Base-by-base conservation (phyloP, 345 rosid species). In the Sonneratia alba region DNA sequence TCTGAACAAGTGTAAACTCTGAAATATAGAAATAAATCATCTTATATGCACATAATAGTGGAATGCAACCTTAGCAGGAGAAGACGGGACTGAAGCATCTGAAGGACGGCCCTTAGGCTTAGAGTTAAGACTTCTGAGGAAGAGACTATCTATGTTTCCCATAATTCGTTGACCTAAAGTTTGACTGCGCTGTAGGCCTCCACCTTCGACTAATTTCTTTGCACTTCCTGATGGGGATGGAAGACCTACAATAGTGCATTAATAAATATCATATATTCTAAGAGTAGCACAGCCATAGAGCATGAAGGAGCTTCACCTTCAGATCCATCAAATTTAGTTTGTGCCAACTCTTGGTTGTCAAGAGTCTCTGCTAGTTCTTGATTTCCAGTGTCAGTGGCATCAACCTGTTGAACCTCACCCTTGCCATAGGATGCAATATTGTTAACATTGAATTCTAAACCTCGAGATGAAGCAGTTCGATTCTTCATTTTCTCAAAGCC, bases 61-160 rank as follows among this genome's bases (percentile, higher is more conserved):
- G 22, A 70, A 45, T 71, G 36, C 69, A 80, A 95, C 98, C 99
- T 89, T 87, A 55, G 83, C 72, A 24, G 96, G 96, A 81, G 97
- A 83, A 71, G 92, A 86, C 42, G 97, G 97, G 67, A 78, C 73
- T 70, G 91, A 78, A 70, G 83, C 83, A 67, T 92, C 97, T 49
- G 89, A 74, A 67, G 75, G 72, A 72, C 63, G 83, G 71, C 65
- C 83, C 82, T 82, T 89, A n/a, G 95, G 76, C 77, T 88, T 91
- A 69, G 97, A 88, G 76, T 93, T 85, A 76, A 89, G 84, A 80
- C 79, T 90, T 83, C 98, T 87, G 51, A 88, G 81, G 70, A 95
- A 89, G 68, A 91, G 75, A 82, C 87, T 95, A 80, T 92, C 97
- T 93, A 93, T 80, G 72, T 88, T 88, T 56, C 89, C 94, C 85